These are phyloP conservation scores for Vaccinium corymbosum DNA, from an alignment of 148 eudicot genomes.

Conservation along the genomic window DNA sequence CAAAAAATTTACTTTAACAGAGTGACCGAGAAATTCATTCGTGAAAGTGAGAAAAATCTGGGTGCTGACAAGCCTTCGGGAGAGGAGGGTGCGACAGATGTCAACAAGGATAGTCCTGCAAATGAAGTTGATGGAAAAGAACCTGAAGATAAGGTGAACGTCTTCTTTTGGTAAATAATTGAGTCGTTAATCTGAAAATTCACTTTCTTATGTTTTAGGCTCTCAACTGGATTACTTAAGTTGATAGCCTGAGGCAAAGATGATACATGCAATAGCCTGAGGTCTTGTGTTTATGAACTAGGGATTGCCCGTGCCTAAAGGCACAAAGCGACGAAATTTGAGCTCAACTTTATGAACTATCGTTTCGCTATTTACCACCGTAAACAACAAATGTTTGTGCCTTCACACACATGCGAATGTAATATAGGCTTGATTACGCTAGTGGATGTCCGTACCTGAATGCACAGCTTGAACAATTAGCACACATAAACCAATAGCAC, in stretches of 20 bases:
- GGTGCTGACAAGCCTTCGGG: constrained; percentile 51
- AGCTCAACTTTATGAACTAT: too few species aligned
- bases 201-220: neutral
- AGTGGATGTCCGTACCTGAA: too few species aligned
- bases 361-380: too few species aligned
- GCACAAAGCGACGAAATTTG: too few species aligned
- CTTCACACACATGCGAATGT: too few species aligned
- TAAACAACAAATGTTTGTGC: too few species aligned
- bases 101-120: constrained; percentile 52
- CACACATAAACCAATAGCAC: too few species aligned
- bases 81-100: constrained; percentile 51
- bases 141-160: constrained; percentile 68
- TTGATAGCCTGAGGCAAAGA: neutral
- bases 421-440: too few species aligned
- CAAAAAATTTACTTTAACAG: constrained; percentile 27
- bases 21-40: constrained; percentile 49
- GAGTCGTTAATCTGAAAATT: neutral
- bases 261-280: neutral
- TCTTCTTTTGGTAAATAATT: neutral
- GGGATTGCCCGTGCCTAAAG: too few species aligned
- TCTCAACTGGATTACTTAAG: neutral
- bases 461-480: too few species aligned
- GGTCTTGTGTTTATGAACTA: neutral
- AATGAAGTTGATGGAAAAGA: constrained; percentile 75
- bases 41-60: constrained; percentile 48